Percentiles rank a stretch among this genome's conserved stretches.
These are phyloP conservation scores for Lactarius evosmus DNA, from an alignment of 768 basidiomycete genomes.

Conservation along the genomic window DNA sequence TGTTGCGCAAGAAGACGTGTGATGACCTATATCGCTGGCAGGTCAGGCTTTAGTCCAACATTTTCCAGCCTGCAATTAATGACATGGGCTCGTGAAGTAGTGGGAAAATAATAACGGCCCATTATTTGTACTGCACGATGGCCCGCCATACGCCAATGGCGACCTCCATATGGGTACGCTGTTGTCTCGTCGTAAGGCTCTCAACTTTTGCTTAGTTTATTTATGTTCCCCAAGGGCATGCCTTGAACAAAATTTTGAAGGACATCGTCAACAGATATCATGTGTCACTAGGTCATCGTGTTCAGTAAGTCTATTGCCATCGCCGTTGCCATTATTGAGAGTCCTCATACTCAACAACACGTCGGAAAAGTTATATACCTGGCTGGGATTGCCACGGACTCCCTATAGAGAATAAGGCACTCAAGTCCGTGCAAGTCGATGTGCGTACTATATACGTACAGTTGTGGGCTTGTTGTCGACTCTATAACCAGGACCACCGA, in stretches of 20 bases:
- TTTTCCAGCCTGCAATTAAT: conserved; percentile 2
- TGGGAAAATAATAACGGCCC: conserved; percentile 61
- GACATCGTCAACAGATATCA: conserved; percentile 93
- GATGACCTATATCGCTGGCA: conserved; percentile 77
- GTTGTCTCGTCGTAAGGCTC: neutral
- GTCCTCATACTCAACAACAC: conserved; percentile 12
- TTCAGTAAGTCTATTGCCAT: conserved; percentile 60
- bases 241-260: conserved; percentile 93
- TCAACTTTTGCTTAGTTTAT: neutral
- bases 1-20: conserved; percentile 59
- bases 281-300: conserved; percentile 67
- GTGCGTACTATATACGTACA: conserved; percentile 8
- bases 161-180: conserved; percentile 85
- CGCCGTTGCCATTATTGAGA: neutral
- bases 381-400: conserved; percentile 99
- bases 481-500: conserved; percentile 46
- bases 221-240: conserved; percentile 62
- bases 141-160: conserved; percentile 97
- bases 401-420: conserved; percentile 93
- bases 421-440: conserved; percentile 69
- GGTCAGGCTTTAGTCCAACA: conserved; percentile 43
- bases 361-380: conserved; percentile 71
- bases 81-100: conserved; percentile 38
- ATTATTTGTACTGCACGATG: conserved; percentile 87
- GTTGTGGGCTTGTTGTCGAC: neutral